Evolutionary conservation across 1,284 basidiomycete genomes (phyloP), one percentile per base, ranked within the genome.

Genomic region (Melampsora abietis-canadensis): DNA sequence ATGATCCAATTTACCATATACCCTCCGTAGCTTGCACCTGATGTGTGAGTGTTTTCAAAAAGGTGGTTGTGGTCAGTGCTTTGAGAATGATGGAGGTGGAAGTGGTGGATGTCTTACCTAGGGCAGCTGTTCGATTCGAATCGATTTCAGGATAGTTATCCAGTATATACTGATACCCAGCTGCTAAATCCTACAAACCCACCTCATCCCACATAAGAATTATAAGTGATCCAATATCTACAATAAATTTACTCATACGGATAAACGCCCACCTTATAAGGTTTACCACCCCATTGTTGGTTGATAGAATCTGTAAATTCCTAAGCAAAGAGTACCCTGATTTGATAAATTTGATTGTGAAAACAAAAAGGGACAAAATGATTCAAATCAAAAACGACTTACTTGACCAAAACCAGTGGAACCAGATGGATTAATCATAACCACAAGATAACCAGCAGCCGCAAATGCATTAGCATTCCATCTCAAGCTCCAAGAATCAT

Each of bases 381-480:
- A 6, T 14, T 21, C 8, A 10, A 60, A 8, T 17, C 7, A 51
- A 30, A 30, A 51, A 12, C 10, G 0, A 19, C 37, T 65, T 57
- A 72, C 69, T 65, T 79, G 78, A 0, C 80, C 80, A 66, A 77
- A 80, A 30, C 78, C 77, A 27, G 78, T 78, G 8, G 76, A 77
- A 17, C 80, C 80, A 4, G 77, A 76, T 0, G 80, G 80, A 66
- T 80, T 77, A 14, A 80, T 72, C 30, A 78, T 78, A 21, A 76
- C 66, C 59, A 79, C 77, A 10, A 79, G 54, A 74, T 77, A 79
- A 24, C 79, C 80, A 17, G 76, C 73, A 14, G 77, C 77, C 5
- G 80, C 78, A 30, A 79, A 79, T 19, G 76, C 77, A 5, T 63
- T 68, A 1, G 79, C 78, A 64, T 80, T 79, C 80, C 79, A 80